Conservation (phyloP, 2,329 filamentous ascomycete genomes). For the Madurella fahalii region DNA sequence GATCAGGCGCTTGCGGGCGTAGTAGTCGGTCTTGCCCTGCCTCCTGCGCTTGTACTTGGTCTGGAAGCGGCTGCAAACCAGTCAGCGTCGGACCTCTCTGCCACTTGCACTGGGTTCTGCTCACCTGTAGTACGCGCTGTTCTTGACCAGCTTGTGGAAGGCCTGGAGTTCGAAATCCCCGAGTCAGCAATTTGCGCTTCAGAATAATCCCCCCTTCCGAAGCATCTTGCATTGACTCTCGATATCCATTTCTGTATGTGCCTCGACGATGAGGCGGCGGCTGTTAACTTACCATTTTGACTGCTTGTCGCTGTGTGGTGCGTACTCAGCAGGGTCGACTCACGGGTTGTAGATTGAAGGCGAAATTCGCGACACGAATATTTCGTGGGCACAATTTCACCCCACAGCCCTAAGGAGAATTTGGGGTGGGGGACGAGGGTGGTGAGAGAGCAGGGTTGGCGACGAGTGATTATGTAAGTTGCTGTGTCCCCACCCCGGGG, state of each 20-base stretch:
- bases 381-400: slow-evolving; percentile 34
- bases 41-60: slow-evolving; percentile 99
- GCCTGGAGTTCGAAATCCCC: slow-evolving; percentile 61
- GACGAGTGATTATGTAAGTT: slow-evolving; percentile 27
- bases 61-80: slow-evolving; percentile 76
- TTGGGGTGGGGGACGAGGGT: slow-evolving; percentile 34
- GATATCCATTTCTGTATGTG: slow-evolving; percentile 27
- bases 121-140: slow-evolving; percentile 97
- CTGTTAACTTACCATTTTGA: slow-evolving; percentile 66
- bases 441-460: slow-evolving; percentile 30
- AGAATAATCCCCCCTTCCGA: slow-evolving; percentile 71
- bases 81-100: slow-evolving; percentile 11
- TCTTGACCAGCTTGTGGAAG: slow-evolving; percentile 96
- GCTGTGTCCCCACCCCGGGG: neutral
- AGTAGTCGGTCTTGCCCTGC: slow-evolving; percentile 99
- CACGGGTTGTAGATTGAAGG: slow-evolving; percentile 30
- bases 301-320: slow-evolving; percentile 47
- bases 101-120: slow-evolving; percentile 32
- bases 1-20: slow-evolving; percentile 98
- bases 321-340: slow-evolving; percentile 29
- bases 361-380: slow-evolving; percentile 28
- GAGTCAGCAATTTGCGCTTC: slow-evolving; percentile 99
- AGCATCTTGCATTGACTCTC: slow-evolving; percentile 97
- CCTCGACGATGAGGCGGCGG: slow-evolving; percentile 24
- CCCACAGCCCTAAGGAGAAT: slow-evolving; percentile 32